phyloP scores from a whole-genome alignment of 768 basidiomycete genomes.

The Kwoniella bestiolae region DNA sequence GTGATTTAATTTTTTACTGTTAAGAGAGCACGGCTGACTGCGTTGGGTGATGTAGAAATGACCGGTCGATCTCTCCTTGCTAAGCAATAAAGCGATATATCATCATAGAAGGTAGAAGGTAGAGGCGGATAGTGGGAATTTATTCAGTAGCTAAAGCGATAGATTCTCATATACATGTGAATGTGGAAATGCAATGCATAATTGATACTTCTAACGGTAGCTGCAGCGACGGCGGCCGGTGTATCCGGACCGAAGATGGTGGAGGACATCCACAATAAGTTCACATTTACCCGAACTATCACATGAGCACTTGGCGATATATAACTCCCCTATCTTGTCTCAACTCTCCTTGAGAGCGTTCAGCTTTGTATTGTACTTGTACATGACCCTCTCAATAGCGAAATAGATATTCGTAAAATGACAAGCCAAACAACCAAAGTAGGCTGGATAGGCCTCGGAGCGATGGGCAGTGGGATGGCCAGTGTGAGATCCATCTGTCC shows the following conservation, averaged over 20 bases:
- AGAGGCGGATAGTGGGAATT: no score
- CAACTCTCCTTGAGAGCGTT: no score
- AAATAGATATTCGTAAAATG: background rate
- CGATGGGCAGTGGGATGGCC: constrained; percentile 52
- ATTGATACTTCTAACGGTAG: no score
- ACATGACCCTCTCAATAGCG: background rate
- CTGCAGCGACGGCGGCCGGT: background rate
- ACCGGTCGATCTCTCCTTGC: constrained; percentile 65
- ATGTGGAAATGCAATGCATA: no score
- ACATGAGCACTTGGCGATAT: no score
- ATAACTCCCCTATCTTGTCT: no score
- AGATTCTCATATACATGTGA: no score
- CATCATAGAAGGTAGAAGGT: no score
- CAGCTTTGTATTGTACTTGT: no score
- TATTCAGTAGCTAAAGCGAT: no score
- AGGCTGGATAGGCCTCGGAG: constrained; percentile 50
- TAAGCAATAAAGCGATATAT: constrained; percentile 44
- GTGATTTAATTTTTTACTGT: constrained; percentile 31
- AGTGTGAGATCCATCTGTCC: constrained; percentile 23
- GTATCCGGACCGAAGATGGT: constrained; percentile 12
- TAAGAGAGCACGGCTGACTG: constrained; percentile 30
- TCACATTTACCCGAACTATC: no score
- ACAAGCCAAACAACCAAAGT: constrained; percentile 22
- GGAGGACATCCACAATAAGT: constrained; percentile 19
- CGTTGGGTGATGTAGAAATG: constrained; percentile 61